Evolutionary conservation across 176 grass and related monocot genomes (phyloP).

Genomic region (Eremochloa ophiuroides): DNA sequence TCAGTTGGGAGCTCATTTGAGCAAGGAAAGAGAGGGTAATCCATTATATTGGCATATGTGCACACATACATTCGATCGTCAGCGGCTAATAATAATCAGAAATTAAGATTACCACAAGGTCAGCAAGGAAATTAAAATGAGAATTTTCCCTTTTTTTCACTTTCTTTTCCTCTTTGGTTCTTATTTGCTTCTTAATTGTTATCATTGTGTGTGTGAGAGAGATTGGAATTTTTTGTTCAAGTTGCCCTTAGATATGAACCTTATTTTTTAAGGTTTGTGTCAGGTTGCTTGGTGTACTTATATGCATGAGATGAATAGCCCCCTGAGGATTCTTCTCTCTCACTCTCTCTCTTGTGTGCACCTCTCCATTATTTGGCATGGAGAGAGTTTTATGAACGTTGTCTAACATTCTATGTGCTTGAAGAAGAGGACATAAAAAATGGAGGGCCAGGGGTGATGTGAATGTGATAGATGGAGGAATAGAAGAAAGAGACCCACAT

Average conservation of each 20-base stretch:
- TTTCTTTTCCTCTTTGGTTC: constrained; percentile 23
- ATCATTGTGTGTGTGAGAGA: constrained; percentile 32
- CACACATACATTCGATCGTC: constrained; percentile 43
- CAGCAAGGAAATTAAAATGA: constrained; percentile 40
- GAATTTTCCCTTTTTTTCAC: not conserved
- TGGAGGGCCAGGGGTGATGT: not conserved
- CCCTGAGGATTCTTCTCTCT: not conserved
- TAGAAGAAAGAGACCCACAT: constrained; percentile 26
- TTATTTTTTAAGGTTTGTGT: constrained; percentile 46
- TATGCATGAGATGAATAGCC: constrained; percentile 22
- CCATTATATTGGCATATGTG: constrained; percentile 23
- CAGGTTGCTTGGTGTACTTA: constrained; percentile 17
- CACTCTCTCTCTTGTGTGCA: not conserved
- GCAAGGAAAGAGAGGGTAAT: constrained; percentile 44
- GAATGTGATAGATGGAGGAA: constrained; percentile 17
- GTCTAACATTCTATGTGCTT: constrained; percentile 45
- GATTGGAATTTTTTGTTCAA: constrained; percentile 54
- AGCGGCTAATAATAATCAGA: constrained; percentile 36
- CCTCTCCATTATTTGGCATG: not conserved
- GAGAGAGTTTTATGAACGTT: constrained; percentile 25
- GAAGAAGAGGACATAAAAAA: constrained; percentile 5
- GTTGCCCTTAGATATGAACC: constrained; percentile 64
- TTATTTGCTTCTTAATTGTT: constrained; percentile 15
- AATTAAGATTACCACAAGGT: constrained; percentile 25
- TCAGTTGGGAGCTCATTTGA: constrained; percentile 52